Evolutionary conservation across 108 stramenopile species (phyloP), one percentile per base, ranked within the genome.

Genomic region (Nitzschia palea): DNA sequence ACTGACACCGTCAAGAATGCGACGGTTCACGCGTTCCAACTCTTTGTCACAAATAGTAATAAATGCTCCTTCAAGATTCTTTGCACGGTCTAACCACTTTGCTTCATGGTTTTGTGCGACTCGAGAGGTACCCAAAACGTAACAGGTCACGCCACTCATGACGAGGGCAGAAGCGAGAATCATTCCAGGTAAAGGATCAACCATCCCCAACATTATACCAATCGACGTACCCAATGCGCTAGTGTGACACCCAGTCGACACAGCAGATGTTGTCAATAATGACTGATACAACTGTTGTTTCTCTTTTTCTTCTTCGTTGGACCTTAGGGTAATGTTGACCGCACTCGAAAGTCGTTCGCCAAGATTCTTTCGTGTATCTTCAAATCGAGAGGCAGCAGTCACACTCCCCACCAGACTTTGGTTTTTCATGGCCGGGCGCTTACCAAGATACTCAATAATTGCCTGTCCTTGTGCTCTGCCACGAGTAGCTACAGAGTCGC

Each of bases 381-480:
- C 84, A 43, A 82, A 85, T 18, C 76, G 51, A 3, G 84, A 85
- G 3, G 80, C 75, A 3, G 80, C 65, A 22, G 76, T 86, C 18
- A 90, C 81, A 55, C 70, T 74, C 4, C 89, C 86, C 42, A 90
- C 78, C 44, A 90, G 71, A 42, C 74, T 74, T 33, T 79, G 65
- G 44, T 55, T 68, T 37, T 78, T 75, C 15, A 79, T 65, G 4
- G 79, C 59, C 2, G 88, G 86, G 25, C 88, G 73, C 45, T 86
- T 86, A 10, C 88, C 91, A 14, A 93, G 70, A 67, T 89, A 89
- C 59, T 89, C 87, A 34, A 88, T 73, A 0, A 86, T 76, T 22
- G 80, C 85, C 31, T 85, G 82, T 15, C 91, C 88, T 64, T 93
- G 91, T 29, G 76, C 85, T 61, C 83, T 59, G 45, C 86, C 80